A percentile compares a stretch with the other conserved stretches of the same genome.
These are phyloP conservation scores for Venturiaceae sp. DNA, from an alignment of 2,329 filamentous ascomycete genomes.

Conservation along the genomic window DNA sequence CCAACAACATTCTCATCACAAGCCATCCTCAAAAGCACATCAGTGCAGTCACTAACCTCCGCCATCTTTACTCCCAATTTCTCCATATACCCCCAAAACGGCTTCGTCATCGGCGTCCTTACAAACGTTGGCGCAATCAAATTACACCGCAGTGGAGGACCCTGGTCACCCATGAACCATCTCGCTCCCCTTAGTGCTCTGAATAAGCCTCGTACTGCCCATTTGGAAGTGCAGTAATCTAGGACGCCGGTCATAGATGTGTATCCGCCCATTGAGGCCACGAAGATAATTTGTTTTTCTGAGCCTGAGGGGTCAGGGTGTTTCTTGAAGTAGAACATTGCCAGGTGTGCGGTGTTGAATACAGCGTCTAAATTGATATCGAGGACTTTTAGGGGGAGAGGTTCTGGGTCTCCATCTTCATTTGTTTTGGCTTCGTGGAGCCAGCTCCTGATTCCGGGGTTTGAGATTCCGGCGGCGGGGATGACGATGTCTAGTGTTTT, in stretches of 20 bases:
- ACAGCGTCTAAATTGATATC: constrained; percentile 14
- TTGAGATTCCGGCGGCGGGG: constrained; percentile 18
- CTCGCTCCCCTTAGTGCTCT: constrained; percentile 12
- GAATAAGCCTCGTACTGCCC: constrained; percentile 19
- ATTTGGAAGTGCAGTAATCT: constrained; percentile 20
- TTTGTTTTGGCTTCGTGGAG: background rate
- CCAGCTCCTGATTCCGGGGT: background rate
- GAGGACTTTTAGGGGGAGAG: constrained; percentile 13
- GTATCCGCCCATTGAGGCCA: constrained; percentile 18
- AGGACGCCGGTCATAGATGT: constrained; percentile 15
- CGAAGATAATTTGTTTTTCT: constrained; percentile 15
- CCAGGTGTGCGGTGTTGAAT: constrained; percentile 13
- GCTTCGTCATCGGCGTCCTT: constrained; percentile 13
- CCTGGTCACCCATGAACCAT: background rate
- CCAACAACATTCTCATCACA: background rate
- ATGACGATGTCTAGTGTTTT: constrained; percentile 21
- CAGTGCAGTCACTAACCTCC: background rate
- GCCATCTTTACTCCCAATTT: background rate
- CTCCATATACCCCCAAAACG: background rate
- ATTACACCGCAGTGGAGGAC: constrained; percentile 13
- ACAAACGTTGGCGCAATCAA: constrained; percentile 20
- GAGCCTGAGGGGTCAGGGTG: background rate
- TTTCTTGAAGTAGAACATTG: constrained; percentile 21
- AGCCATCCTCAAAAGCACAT: constrained; percentile 5
- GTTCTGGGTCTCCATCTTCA: constrained; percentile 11